phyloP scores from a whole-genome alignment of 305 asterid species.

The Fraxinus latifolia region DNA sequence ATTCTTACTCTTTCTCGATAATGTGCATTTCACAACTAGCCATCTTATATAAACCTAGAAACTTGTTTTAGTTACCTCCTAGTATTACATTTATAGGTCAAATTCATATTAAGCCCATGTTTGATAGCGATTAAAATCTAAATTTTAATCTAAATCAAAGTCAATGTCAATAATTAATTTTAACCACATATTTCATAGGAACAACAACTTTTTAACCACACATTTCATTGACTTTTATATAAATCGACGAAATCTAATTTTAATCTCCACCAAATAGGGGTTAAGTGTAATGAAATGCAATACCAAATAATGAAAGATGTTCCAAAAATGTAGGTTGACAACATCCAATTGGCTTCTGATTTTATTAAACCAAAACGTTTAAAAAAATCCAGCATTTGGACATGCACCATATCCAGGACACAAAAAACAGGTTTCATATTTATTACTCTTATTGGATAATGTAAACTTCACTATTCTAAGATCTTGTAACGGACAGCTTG shows the following conservation, averaged over 20 bases:
- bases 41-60: background rate
- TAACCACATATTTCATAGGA: no score
- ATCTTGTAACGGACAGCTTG: background rate
- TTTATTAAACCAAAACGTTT: background rate
- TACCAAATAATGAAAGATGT: background rate
- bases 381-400: background rate
- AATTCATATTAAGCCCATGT: background rate
- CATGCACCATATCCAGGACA: background rate
- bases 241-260: no score
- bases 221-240: no score
- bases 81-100: background rate
- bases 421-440: background rate
- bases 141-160: no score
- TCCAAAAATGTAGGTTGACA: background rate
- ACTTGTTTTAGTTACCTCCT: background rate
- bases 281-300: background rate
- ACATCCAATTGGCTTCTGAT: background rate
- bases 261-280: no score
- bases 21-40: background rate
- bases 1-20: background rate
- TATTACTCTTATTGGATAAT: background rate
- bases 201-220: no score
- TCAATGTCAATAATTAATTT: no score
- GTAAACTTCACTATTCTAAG: background rate
- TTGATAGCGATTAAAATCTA: no score